Conservation (phyloP, 345 rosid genomes). For the Barbarea vulgaris region DNA sequence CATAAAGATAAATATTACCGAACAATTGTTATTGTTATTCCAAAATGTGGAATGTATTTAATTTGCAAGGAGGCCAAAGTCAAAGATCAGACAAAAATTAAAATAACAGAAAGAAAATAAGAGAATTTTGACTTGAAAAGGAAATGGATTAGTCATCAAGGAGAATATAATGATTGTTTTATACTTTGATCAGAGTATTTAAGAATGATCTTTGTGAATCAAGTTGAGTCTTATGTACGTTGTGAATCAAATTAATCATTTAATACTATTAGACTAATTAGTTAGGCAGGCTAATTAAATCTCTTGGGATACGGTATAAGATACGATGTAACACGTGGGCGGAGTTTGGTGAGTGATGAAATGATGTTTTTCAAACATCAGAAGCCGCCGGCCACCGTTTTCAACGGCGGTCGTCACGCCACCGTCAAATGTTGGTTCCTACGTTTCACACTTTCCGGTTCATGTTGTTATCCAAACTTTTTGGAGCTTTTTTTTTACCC, state of each 20-base stretch:
- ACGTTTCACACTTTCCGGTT: conserved; percentile 25
- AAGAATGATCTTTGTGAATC: conserved; percentile 25
- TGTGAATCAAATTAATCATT: conserved; percentile 25
- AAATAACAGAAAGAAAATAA: conserved; percentile 3
- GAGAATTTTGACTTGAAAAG: conserved; percentile 29
- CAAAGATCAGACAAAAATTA: conserved; percentile 28
- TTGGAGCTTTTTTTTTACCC: not conserved
- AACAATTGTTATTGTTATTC: conserved; percentile 16
- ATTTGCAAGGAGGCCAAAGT: conserved; percentile 27
- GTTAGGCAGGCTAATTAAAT: conserved; percentile 33
- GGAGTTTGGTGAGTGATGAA: conserved; percentile 36
- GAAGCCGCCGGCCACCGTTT: conserved; percentile 52
- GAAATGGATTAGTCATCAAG: conserved; percentile 24
- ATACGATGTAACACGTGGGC: conserved; percentile 48
- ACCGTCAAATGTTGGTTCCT: conserved; percentile 25
- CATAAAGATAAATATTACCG: conserved; percentile 11
- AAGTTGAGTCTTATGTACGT: conserved; percentile 37
- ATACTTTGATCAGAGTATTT: conserved; percentile 16
- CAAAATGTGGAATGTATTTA: conserved; percentile 28
- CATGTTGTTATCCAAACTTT: conserved; percentile 8
- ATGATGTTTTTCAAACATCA: conserved; percentile 13
- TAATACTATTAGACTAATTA: conserved; percentile 13
- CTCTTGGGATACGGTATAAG: conserved; percentile 33
- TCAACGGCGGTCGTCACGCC: conserved; percentile 38
- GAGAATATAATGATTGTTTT: conserved; percentile 15